Percentiles rank a stretch among this genome's conserved stretches.
Conservation (phyloP, 208 protist species). For the Wallacemonas sp. region DNA sequence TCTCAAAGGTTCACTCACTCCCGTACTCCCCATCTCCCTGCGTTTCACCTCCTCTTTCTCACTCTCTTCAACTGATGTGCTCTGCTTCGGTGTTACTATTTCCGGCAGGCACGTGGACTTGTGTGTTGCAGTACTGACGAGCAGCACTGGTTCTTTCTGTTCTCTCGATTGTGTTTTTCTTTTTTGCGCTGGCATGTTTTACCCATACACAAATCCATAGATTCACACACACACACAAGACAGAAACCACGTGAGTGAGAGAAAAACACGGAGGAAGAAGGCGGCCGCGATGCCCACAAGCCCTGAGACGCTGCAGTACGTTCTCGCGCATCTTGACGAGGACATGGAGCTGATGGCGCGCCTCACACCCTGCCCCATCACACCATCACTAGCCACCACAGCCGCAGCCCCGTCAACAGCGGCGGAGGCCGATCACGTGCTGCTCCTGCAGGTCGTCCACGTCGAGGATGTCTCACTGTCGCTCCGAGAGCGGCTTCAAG, state of each 20-base stretch:
- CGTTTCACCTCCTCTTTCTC: slow-evolving; percentile 6
- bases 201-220: too few species aligned
- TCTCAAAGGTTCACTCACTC: background rate
- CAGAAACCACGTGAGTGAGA: background rate
- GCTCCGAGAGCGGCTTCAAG: slow-evolving; percentile 47
- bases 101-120: background rate
- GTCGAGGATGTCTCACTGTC: slow-evolving; percentile 63
- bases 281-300: background rate
- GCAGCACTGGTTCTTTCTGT: too few species aligned
- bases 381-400: slow-evolving; percentile 12
- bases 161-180: background rate
- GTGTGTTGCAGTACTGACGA: too few species aligned
- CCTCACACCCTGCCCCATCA: slow-evolving; percentile 15
- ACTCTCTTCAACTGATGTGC: slow-evolving; percentile 12
- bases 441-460: slow-evolving; percentile 62
- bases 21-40: background rate
- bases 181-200: background rate
- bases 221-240: slow-evolving; percentile 13
- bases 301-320: slow-evolving; percentile 29
- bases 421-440: background rate
- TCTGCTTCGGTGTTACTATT: slow-evolving; percentile 2
- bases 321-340: slow-evolving; percentile 43
- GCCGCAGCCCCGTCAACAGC: background rate
- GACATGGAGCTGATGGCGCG: slow-evolving; percentile 51
- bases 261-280: background rate